These are phyloP conservation scores for Amanita subjunquillea DNA, from an alignment of 768 basidiomycete genomes.

Conservation along the genomic window DNA sequence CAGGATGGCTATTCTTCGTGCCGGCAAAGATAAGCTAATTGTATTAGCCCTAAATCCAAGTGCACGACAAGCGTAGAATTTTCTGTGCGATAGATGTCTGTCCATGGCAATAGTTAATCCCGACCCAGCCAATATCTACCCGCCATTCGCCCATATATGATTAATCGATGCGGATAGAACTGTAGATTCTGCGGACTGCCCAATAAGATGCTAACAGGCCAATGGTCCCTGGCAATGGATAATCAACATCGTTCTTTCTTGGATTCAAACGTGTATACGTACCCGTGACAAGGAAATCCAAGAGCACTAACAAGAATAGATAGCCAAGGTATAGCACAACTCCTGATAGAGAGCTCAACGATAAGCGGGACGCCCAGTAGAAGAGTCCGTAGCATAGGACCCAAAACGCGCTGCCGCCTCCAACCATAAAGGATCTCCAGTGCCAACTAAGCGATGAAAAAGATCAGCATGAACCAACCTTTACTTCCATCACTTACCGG, in stretches of 20 bases:
- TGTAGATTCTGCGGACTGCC: constrained; percentile 80
- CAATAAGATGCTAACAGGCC: constrained; percentile 89
- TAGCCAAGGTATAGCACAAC: constrained; percentile 86
- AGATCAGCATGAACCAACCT: neutral
- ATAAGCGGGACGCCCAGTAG: constrained; percentile 83
- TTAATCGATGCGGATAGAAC: constrained; percentile 70
- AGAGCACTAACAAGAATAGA: constrained; percentile 68
- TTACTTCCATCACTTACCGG: constrained; percentile 33
- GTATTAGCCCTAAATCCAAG: constrained; percentile 29
- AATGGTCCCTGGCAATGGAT: constrained; percentile 57
- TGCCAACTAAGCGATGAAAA: constrained; percentile 59
- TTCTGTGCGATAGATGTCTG: too few species aligned
- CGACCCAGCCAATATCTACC: neutral
- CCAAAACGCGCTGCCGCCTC: constrained; percentile 92
- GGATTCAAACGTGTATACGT: constrained; percentile 12
- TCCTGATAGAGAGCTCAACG: constrained; percentile 72
- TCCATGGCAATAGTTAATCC: neutral
- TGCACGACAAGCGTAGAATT: neutral
- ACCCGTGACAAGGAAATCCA: constrained; percentile 88
- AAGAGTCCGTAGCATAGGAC: constrained; percentile 80
- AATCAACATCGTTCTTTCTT: constrained; percentile 1
- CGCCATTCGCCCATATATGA: neutral
- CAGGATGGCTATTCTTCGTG: constrained; percentile 53
- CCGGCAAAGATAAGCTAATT: constrained; percentile 64
- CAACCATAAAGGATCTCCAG: constrained; percentile 88